Conservation (phyloP, 768 basidiomycete species). For the Amyloporia xantha region DNA sequence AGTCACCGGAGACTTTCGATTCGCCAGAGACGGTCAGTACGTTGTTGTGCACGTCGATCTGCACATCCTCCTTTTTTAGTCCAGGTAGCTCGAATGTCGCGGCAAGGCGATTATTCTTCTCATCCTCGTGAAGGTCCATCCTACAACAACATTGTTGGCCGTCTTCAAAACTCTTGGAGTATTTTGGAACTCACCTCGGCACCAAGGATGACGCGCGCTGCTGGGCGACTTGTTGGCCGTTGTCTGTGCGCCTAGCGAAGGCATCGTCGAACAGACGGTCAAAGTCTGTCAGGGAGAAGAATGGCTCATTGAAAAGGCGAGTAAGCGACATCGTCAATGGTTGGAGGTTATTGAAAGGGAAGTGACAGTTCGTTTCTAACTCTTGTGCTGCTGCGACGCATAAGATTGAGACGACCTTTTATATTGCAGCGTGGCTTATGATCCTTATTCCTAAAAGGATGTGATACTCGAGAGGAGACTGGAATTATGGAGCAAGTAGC, state of each 20-base stretch:
- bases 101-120: conserved; percentile 39
- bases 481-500: no score
- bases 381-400: no score
- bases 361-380: neutral
- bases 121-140: conserved; percentile 47
- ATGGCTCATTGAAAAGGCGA: conserved; percentile 36
- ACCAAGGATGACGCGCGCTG: conserved; percentile 6
- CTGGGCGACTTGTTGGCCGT: conserved; percentile 2
- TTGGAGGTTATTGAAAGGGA: neutral
- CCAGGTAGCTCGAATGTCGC: conserved; percentile 54
- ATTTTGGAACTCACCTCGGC: conserved; percentile 17
- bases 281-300: conserved; percentile 31
- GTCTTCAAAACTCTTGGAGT: no score
- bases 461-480: no score
- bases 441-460: no score
- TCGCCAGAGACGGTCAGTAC: conserved; percentile 47
- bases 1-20: conserved; percentile 26
- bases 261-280: conserved; percentile 40
- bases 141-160: conserved; percentile 27
- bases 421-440: no score
- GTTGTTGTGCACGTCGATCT: conserved; percentile 43
- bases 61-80: conserved; percentile 40
- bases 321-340: conserved; percentile 26
- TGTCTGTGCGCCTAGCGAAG: conserved; percentile 18
- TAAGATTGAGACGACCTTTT: no score